Conservation (phyloP, 108 stramenopile species). For the Nannochloropsis gaditana region DNA sequence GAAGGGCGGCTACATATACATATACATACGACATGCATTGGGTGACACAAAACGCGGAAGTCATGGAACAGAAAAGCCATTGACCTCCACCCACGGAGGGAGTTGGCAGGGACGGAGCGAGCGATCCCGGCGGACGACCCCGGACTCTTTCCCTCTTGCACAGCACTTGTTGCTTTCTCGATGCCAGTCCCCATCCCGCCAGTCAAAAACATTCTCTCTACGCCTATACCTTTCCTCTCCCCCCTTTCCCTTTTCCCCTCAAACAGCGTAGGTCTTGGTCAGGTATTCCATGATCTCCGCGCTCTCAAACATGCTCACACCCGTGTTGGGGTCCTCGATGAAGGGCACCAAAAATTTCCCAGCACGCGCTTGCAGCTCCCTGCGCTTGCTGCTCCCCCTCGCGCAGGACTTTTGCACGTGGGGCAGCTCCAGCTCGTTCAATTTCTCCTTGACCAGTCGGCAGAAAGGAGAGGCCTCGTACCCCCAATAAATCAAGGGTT, state of each 20-base stretch:
- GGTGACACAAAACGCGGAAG: no score
- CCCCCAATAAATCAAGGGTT: slow-evolving; percentile 54
- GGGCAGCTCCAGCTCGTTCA: slow-evolving; percentile 65
- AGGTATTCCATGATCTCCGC: slow-evolving; percentile 75
- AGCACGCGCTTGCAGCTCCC: slow-evolving; percentile 61
- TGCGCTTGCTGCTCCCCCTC: slow-evolving; percentile 70
- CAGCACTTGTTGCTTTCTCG: no score
- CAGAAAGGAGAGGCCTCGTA: slow-evolving; percentile 74
- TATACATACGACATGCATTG: no score
- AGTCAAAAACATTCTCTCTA: not conserved
- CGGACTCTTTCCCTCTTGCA: no score
- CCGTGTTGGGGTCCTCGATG: slow-evolving; percentile 77
- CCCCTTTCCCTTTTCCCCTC: not conserved
- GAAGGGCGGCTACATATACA: no score
- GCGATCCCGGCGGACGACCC: no score
- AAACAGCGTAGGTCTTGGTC: slow-evolving; percentile 66
- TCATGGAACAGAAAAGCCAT: no score
- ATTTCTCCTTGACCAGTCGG: slow-evolving; percentile 64
- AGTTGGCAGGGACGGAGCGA: no score
- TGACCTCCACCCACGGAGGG: no score
- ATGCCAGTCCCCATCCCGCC: no score
- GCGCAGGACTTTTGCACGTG: slow-evolving; percentile 68
- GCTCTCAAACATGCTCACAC: slow-evolving; percentile 68
- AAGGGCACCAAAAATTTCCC: slow-evolving; percentile 80
- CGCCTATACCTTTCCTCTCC: not conserved